Percentiles rank a stretch among this genome's conserved stretches.
Evolutionary conservation across 495 filamentous ascomycete species (phyloP).

Genomic region (Penicillium diatomitis): DNA sequence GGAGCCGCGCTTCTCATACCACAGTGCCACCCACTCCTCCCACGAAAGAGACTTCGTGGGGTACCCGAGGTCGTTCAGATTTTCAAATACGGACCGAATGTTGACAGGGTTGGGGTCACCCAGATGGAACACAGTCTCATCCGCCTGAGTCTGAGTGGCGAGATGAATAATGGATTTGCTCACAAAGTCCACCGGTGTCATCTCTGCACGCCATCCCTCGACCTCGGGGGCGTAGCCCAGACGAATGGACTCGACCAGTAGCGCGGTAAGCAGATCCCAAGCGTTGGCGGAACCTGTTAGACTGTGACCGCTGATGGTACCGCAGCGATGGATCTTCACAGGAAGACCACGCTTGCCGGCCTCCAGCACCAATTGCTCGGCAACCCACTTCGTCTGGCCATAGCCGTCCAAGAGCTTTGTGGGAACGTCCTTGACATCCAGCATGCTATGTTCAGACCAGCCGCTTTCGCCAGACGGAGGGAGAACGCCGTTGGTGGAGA

Average conservation of each 20-base stretch:
- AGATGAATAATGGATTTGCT: slow-evolving; percentile 55
- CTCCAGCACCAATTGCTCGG: slow-evolving; percentile 56
- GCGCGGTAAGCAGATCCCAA: slow-evolving; percentile 56
- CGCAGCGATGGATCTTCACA: slow-evolving; percentile 51
- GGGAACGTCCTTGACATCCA: slow-evolving; percentile 49
- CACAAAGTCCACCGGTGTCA: slow-evolving; percentile 65
- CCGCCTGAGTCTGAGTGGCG: slow-evolving; percentile 40
- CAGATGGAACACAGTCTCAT: slow-evolving; percentile 53
- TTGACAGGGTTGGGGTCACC: slow-evolving; percentile 55
- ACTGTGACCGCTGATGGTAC: slow-evolving; percentile 59
- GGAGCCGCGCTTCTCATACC: slow-evolving; percentile 49
- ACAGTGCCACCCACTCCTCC: slow-evolving; percentile 56
- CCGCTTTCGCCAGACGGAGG: slow-evolving; percentile 45
- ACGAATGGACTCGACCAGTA: slow-evolving; percentile 58
- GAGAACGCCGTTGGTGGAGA: slow-evolving; percentile 61
- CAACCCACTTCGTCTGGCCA: slow-evolving; percentile 60
- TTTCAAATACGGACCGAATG: slow-evolving; percentile 45
- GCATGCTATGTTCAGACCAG: slow-evolving; percentile 51
- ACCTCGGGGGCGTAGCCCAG: slow-evolving; percentile 54
- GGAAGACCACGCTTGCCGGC: slow-evolving; percentile 50
- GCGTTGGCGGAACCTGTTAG: slow-evolving; percentile 54
- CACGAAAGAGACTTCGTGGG: slow-evolving; percentile 46
- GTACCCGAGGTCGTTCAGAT: slow-evolving; percentile 52
- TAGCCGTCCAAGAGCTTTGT: slow-evolving; percentile 53
- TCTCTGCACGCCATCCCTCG: slow-evolving; percentile 59